Conservation (phyloP, 768 basidiomycete species). For the Paxillus rubicundulus region DNA sequence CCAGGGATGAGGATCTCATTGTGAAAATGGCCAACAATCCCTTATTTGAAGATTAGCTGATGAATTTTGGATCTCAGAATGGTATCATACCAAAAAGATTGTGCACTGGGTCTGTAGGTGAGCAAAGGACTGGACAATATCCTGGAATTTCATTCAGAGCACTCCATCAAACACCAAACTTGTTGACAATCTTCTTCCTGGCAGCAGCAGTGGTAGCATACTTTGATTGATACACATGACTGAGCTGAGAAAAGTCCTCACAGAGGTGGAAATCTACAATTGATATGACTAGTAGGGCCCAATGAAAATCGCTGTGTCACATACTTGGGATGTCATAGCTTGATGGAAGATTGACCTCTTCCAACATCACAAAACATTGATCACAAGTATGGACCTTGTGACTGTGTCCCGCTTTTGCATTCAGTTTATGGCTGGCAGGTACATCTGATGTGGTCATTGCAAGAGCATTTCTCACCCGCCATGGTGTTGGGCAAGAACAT, state of each 20-base stretch:
- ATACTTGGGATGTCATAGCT: slow-evolving; percentile 8
- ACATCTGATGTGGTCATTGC: slow-evolving; percentile 1
- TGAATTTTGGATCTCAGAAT: too few species aligned
- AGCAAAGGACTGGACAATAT: slow-evolving; percentile 26
- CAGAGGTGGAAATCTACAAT: neutral
- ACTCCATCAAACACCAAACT: slow-evolving; percentile 20
- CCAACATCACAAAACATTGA: slow-evolving; percentile 18
- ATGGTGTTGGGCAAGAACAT: neutral
- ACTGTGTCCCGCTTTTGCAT: slow-evolving; percentile 25
- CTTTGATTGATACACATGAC: too few species aligned
- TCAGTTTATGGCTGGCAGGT: slow-evolving; percentile 7
- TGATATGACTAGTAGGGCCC: slow-evolving; percentile 1
- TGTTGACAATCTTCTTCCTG: too few species aligned
- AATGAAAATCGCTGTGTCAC: neutral
- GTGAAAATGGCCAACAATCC: too few species aligned
- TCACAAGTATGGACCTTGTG: slow-evolving; percentile 27
- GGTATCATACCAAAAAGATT: slow-evolving; percentile 22
- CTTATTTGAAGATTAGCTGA: too few species aligned
- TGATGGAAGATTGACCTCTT: slow-evolving; percentile 18
- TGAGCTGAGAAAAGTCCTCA: too few species aligned
- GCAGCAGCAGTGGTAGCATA: too few species aligned
- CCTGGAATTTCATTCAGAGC: slow-evolving; percentile 24
- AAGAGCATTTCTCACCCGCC: neutral
- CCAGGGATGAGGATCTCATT: slow-evolving; percentile 18
- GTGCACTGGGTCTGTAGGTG: slow-evolving; percentile 34